A percentile compares a stretch with the other conserved stretches of the same genome.
phyloP scores from a whole-genome alignment of 2,329 filamentous ascomycete genomes.

The Cercospora sp. region DNA sequence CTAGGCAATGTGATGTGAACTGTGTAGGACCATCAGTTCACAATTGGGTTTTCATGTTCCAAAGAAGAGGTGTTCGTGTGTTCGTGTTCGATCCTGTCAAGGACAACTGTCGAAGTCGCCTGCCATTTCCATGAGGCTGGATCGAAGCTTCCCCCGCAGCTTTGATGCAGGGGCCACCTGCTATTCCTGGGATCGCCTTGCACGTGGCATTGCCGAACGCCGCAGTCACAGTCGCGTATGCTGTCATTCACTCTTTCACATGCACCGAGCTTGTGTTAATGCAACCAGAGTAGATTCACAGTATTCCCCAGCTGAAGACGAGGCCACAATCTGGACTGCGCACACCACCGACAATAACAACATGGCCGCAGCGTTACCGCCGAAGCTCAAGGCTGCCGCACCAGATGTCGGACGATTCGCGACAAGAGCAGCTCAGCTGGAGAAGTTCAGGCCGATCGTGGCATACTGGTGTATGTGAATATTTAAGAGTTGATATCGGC shows the following conservation, averaged over 20 bases:
- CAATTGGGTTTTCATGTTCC: neutral
- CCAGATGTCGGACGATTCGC: conserved; percentile 84
- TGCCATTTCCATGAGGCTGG: neutral
- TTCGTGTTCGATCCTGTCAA: neutral
- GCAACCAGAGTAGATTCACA: neutral
- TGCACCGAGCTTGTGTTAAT: neutral
- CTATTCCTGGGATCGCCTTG: neutral
- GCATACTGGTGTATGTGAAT: conserved; percentile 84
- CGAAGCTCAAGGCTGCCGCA: conserved; percentile 63
- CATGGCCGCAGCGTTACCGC: conserved; percentile 74
- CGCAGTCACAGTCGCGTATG: neutral
- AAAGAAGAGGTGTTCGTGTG: neutral
- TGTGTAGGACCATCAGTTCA: neutral
- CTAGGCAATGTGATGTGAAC: neutral
- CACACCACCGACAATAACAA: neutral
- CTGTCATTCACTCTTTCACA: conserved; percentile 1
- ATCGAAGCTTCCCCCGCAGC: conserved; percentile 1
- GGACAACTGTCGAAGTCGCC: conserved; percentile 4
- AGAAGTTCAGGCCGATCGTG: conserved; percentile 80
- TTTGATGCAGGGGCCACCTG: neutral
- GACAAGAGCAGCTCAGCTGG: conserved; percentile 78
- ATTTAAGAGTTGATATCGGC: neutral
- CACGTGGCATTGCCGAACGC: conserved; percentile 2
- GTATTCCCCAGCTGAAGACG: neutral
- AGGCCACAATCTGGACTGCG: neutral